Conservation (phyloP, 2,329 filamentous ascomycete genomes). For the Didymella exigua region DNA sequence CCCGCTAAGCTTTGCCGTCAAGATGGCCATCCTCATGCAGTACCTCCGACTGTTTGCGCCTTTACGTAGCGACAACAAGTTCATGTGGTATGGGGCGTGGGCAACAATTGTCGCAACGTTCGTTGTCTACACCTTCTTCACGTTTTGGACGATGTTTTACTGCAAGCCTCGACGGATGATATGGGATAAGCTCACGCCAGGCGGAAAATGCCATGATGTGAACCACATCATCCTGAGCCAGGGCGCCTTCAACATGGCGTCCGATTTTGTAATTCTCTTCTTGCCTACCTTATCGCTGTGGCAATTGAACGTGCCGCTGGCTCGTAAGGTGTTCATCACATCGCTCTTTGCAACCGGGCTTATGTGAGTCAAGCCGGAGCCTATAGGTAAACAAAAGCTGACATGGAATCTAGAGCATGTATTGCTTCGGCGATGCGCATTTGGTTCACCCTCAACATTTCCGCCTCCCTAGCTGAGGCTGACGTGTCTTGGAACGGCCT, state of each 20-base stretch:
- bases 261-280: slow-evolving; percentile 34
- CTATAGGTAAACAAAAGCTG: not conserved
- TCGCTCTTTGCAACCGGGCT: slow-evolving; percentile 35
- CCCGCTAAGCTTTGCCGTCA: slow-evolving; percentile 34
- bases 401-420: slow-evolving; percentile 26
- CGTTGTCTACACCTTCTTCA: slow-evolving; percentile 31
- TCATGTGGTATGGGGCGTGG: slow-evolving; percentile 37
- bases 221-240: slow-evolving; percentile 30
- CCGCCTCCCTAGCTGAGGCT: slow-evolving; percentile 24
- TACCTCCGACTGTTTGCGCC: slow-evolving; percentile 38
- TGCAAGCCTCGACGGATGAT: slow-evolving; percentile 33
- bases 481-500: slow-evolving; percentile 37
- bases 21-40: slow-evolving; percentile 37
- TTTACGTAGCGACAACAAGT: slow-evolving; percentile 22
- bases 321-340: slow-evolving; percentile 33
- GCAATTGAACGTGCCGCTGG: slow-evolving; percentile 29
- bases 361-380: slow-evolving; percentile 23
- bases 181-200: slow-evolving; percentile 33
- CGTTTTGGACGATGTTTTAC: slow-evolving; percentile 37
- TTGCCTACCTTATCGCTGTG: slow-evolving; percentile 32
- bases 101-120: slow-evolving; percentile 25
- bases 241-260: slow-evolving; percentile 35
- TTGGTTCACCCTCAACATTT: slow-evolving; percentile 33
- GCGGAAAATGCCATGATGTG: slow-evolving; percentile 31
- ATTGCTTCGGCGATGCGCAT: slow-evolving; percentile 37